Percentiles rank a stretch among this genome's conserved stretches.
These are phyloP conservation scores for Penicillium aurantiogriseum DNA, from an alignment of 2,329 filamentous ascomycete genomes.

Conservation along the genomic window DNA sequence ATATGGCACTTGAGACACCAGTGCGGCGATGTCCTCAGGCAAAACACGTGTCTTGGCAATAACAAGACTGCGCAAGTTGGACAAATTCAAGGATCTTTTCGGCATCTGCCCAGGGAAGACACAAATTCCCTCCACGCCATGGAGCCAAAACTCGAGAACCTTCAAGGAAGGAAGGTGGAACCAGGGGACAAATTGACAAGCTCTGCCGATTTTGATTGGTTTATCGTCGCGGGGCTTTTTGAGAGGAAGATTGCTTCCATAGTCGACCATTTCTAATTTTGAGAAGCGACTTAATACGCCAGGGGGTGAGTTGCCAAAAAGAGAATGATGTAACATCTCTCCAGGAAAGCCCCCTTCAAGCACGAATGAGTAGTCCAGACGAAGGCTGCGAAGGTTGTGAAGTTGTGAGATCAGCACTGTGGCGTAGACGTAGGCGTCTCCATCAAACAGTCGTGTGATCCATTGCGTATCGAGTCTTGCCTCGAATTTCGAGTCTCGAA, in stretches of 20 bases:
- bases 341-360: background rate
- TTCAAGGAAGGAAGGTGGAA: slow-evolving; percentile 7
- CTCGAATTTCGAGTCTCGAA: background rate
- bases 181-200: slow-evolving; percentile 4
- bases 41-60: background rate
- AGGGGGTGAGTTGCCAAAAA: background rate
- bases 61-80: slow-evolving; percentile 1
- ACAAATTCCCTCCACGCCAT: background rate
- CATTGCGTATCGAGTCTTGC: background rate
- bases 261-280: slow-evolving; percentile 3
- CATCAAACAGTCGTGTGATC: background rate
- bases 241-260: slow-evolving; percentile 2
- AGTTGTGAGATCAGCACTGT: slow-evolving; percentile 1
- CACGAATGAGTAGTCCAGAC: slow-evolving; percentile 1
- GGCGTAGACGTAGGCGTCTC: background rate
- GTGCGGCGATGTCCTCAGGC: background rate
- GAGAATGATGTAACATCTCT: background rate
- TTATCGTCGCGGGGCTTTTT: background rate
- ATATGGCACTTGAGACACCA: background rate
- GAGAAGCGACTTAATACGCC: background rate
- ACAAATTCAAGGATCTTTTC: background rate
- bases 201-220: too few species aligned
- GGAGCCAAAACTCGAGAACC: slow-evolving; percentile 6
- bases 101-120: background rate
- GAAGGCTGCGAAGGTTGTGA: slow-evolving; percentile 3